phyloP scores from a whole-genome alignment of 805 yeast genomes.

The Millerozyma acaciae region DNA sequence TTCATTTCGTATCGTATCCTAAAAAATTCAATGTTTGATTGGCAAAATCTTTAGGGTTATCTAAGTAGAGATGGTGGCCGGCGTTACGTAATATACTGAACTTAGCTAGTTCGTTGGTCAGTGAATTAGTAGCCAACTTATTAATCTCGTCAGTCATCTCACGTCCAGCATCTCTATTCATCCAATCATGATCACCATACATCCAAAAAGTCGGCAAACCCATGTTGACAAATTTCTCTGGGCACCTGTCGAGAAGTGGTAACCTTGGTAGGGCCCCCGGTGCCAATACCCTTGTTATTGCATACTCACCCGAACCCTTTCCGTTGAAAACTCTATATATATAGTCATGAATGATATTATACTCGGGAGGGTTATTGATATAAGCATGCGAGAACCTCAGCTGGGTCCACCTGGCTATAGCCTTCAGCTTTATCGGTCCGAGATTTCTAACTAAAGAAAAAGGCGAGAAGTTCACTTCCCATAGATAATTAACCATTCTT shows the following conservation, averaged over 20 bases:
- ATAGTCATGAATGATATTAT: slow-evolving; percentile 47
- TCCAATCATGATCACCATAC: slow-evolving; percentile 71
- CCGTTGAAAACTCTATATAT: slow-evolving; percentile 50
- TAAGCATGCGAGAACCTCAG: slow-evolving; percentile 41
- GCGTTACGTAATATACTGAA: slow-evolving; percentile 38
- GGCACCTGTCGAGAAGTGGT: slow-evolving; percentile 54
- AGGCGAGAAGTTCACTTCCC: slow-evolving; percentile 56
- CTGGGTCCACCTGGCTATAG: slow-evolving; percentile 53
- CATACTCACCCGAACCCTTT: slow-evolving; percentile 62
- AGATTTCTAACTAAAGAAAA: slow-evolving; percentile 44
- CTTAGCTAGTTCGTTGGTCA: slow-evolving; percentile 23
- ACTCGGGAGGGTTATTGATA: slow-evolving; percentile 26
- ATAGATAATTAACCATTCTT: slow-evolving; percentile 36
- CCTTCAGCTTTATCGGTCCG: slow-evolving; percentile 54
- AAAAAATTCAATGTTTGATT: slow-evolving; percentile 31
- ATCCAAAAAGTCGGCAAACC: slow-evolving; percentile 51
- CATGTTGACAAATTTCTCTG: slow-evolving; percentile 36
- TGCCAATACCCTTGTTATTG: slow-evolving; percentile 55
- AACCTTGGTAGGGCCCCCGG: slow-evolving; percentile 56
- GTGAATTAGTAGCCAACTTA: slow-evolving; percentile 25
- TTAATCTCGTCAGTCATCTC: slow-evolving; percentile 34
- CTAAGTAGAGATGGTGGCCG: slow-evolving; percentile 55
- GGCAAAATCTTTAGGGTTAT: slow-evolving; percentile 40
- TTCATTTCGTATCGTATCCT: slow-evolving; percentile 11
- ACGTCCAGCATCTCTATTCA: slow-evolving; percentile 59